Conservation (phyloP, 805 yeast genomes). For the Candida succiphila region DNA sequence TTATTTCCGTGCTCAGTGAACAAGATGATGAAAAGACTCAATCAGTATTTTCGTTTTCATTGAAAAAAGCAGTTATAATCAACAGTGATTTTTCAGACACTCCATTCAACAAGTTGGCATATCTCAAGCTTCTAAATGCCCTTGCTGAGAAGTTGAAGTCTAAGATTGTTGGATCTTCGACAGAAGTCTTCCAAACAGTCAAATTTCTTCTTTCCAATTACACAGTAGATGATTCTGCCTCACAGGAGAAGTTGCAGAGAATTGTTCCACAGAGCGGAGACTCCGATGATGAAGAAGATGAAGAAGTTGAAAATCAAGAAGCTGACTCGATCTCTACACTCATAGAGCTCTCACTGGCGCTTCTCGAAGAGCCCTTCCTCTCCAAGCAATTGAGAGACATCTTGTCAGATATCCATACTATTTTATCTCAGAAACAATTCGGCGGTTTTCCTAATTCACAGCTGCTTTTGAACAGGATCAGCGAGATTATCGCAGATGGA, state of each 20-base stretch:
- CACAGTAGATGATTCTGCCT: conserved; percentile 3
- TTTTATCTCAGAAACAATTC: too few species aligned
- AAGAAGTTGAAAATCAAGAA: conserved; percentile 20
- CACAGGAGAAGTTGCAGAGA: background rate
- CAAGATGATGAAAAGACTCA: conserved; percentile 35
- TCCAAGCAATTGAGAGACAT: too few species aligned
- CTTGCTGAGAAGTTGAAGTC: conserved; percentile 51
- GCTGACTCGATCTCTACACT: conserved; percentile 23
- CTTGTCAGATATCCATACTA: too few species aligned
- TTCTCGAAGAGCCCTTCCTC: too few species aligned
- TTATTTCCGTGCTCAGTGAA: conserved; percentile 25
- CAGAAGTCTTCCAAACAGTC: conserved; percentile 43
- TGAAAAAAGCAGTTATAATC: conserved; percentile 50
- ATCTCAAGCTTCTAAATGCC: conserved; percentile 55
- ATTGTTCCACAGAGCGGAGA: conserved; percentile 20
- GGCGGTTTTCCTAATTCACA: too few species aligned
- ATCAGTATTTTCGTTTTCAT: conserved; percentile 35
- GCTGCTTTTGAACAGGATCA: too few species aligned
- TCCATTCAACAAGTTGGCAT: conserved; percentile 47
- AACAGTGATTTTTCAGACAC: conserved; percentile 22
- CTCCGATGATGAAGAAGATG: conserved; percentile 29
- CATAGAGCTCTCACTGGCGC: too few species aligned
- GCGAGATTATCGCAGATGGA: too few species aligned
- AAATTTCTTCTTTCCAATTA: conserved; percentile 27
- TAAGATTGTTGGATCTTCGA: conserved; percentile 42